Conservation (phyloP, 257 asterid species). For the Scutellaria minor region DNA sequence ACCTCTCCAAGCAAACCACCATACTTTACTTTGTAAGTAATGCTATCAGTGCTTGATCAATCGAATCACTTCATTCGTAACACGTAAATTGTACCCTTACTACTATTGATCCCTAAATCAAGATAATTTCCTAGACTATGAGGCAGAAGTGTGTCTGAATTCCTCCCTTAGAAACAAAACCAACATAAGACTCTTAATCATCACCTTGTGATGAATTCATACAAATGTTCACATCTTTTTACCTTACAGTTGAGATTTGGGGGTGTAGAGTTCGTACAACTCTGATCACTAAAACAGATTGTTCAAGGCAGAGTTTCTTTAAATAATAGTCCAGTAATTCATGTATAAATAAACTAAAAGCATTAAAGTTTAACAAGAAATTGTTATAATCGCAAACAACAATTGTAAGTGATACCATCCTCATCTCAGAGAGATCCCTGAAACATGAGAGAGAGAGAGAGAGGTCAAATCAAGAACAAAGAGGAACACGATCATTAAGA, state of each 20-base stretch:
- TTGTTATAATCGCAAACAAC: no score
- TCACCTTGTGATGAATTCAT: not conserved
- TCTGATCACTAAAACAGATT: not conserved
- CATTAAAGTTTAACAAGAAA: not conserved
- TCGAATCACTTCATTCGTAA: constrained; percentile 10
- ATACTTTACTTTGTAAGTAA: not conserved
- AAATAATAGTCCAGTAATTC: not conserved
- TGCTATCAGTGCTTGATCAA: not conserved
- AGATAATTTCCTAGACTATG: not conserved
- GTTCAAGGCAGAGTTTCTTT: constrained; percentile 8
- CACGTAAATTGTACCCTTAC: not conserved
- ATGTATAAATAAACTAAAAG: not conserved
- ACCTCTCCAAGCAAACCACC: no score
- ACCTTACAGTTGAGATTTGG: not conserved
- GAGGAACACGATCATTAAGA: not conserved
- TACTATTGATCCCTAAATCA: not conserved
- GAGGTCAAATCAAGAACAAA: no score
- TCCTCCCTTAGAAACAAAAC: not conserved
- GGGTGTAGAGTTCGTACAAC: not conserved
- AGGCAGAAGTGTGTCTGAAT: not conserved
- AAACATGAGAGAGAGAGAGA: not conserved
- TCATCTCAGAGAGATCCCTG: not conserved
- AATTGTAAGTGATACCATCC: not conserved
- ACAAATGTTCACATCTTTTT: not conserved
- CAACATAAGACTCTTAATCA: constrained; percentile 1